These are phyloP conservation scores for Coniella vitis DNA, from an alignment of 2,329 filamentous ascomycete genomes.

Conservation along the genomic window DNA sequence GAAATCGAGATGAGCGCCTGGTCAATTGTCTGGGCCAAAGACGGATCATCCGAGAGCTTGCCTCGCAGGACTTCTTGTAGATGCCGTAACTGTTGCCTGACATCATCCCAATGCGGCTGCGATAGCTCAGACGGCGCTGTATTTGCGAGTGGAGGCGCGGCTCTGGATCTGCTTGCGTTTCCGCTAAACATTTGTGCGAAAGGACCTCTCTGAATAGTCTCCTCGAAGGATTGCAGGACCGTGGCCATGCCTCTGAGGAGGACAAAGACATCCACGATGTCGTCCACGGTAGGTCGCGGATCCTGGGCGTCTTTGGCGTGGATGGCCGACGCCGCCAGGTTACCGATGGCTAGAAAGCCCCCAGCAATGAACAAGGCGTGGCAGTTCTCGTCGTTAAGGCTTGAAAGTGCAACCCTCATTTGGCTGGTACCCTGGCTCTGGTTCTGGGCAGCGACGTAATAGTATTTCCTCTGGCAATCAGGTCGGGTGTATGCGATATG, in stretches of 20 bases:
- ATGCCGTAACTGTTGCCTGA: not conserved
- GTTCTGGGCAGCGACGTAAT: conserved; percentile 24
- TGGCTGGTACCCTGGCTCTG: conserved; percentile 25
- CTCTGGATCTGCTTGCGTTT: no score
- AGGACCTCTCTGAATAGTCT: conserved; percentile 14
- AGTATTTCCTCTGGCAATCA: conserved; percentile 18
- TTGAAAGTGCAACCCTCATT: conserved; percentile 20
- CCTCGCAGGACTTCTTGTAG: conserved; percentile 1
- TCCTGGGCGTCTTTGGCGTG: conserved; percentile 11
- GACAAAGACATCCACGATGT: conserved; percentile 25
- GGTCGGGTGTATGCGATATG: conserved; percentile 23
- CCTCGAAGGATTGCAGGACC: conserved; percentile 21
- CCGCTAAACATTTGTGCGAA: conserved; percentile 17
- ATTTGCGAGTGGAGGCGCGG: no score
- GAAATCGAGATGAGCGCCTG: not conserved
- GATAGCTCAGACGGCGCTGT: not conserved
- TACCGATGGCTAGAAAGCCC: conserved; percentile 24
- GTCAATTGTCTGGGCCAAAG: not conserved
- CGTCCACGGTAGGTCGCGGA: conserved; percentile 21
- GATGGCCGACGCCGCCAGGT: conserved; percentile 21
- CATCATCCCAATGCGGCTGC: not conserved
- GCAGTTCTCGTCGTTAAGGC: conserved; percentile 23
- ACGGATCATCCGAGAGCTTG: not conserved
- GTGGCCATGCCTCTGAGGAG: conserved; percentile 25
- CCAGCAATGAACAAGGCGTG: conserved; percentile 26